Evolutionary conservation across 306 rosid genomes (phyloP).

Genomic region (Vicia faba): DNA sequence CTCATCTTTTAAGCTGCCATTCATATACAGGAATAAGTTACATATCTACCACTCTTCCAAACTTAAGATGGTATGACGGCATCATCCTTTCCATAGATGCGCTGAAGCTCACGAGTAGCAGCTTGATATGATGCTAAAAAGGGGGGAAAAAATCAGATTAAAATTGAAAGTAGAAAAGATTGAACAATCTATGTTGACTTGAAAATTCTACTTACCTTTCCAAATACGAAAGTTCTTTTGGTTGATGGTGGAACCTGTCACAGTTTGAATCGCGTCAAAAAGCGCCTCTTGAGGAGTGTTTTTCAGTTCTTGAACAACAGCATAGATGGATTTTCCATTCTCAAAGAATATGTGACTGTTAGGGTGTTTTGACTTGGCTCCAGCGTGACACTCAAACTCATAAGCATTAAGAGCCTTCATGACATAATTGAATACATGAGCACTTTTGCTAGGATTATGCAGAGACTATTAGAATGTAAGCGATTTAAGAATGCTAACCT

Average conservation of each 20-base stretch:
- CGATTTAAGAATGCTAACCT: conserved; percentile 54
- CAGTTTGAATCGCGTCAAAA: conserved; percentile 80
- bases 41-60: conserved; percentile 44
- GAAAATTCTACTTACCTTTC: conserved; percentile 60
- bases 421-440: conserved; percentile 44
- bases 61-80: conserved; percentile 61
- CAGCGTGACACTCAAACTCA: conserved; percentile 93
- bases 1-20: conserved; percentile 44
- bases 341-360: conserved; percentile 92
- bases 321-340: conserved; percentile 93
- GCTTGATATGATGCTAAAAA: conserved; percentile 88
- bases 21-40: conserved; percentile 43
- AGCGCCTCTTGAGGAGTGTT: conserved; percentile 83
- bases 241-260: conserved; percentile 79
- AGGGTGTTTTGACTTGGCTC: conserved; percentile 96
- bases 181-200: too few species aligned
- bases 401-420: conserved; percentile 92
- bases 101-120: conserved; percentile 94
- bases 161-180: too few species aligned
- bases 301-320: conserved; percentile 94
- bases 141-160: too few species aligned
- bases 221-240: conserved; percentile 79
- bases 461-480: conserved; percentile 25
- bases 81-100: conserved; percentile 90
- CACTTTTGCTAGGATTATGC: conserved; percentile 33